Evolutionary conservation across 805 yeast genomes (phyloP), one percentile per base, ranked within the genome.

Genomic region (Blastobotrys attinorum): DNA sequence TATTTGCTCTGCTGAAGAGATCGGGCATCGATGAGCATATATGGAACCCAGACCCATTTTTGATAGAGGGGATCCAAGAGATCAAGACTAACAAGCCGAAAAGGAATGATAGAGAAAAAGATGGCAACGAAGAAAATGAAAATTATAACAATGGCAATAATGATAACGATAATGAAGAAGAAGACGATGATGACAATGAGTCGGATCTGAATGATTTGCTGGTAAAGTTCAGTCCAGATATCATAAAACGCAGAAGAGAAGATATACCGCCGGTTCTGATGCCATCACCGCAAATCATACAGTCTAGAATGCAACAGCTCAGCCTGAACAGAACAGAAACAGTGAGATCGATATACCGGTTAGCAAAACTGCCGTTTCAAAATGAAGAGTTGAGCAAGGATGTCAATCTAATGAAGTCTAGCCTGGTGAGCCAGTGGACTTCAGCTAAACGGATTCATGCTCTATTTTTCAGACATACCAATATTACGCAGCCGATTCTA

Each of bases 401-500:
- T 17, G 21, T 37, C 29, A 18, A 37, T 10, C 10, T 6, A 3
- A 8, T 37, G n/a, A 15, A 31, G 16, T 22, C 20, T 16, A 13
- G 16, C 17, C 3, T 37, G 11, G 23, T 31, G 17, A 4, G n/a
- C 21, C 29, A 21, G 4, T 37, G 39, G 39, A 13, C 20, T n/a
- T 22, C 20, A n/a, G 31, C 16, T 3, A 21, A 22, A 20, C 16
- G 10, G n/a, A n/a, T 37, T 17, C 23, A 22, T 22, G 20, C 31
- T 20, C n/a, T 37, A 20, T 37, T 37, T 16, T 10, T 47, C 31
- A 22, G 31, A 10, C 45, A 42, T 17, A 16, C 38, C 4, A 23
- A 22, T 16, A 37, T 42, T 23, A 36, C 40, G 10, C 37, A 42
- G 41, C 41, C 45, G 5, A 37, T 42, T 23, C 21, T 42, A 2